A percentile compares a stretch with the other conserved stretches of the same genome.
These are phyloP conservation scores for Diutina scorzettiae DNA, from an alignment of 1,139 yeast species.

Conservation along the genomic window DNA sequence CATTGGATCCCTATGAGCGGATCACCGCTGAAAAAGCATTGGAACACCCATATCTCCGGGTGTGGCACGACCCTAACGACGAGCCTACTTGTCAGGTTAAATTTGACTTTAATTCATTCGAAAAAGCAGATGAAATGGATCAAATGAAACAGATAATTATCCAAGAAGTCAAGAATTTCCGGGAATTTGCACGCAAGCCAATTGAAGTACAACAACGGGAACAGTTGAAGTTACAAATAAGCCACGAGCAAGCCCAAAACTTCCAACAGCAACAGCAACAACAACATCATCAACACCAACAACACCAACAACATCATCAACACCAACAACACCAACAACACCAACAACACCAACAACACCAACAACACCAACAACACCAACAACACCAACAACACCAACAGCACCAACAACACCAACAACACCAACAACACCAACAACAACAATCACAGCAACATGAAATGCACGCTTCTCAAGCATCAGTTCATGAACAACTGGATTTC, in stretches of 20 bases:
- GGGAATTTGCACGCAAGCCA: slow-evolving; percentile 74
- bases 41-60: slow-evolving; percentile 54
- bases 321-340: slow-evolving; percentile 11
- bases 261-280: slow-evolving; percentile 12
- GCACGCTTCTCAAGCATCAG: slow-evolving; percentile 8
- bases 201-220: slow-evolving; percentile 51
- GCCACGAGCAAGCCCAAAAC: slow-evolving; percentile 21
- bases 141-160: slow-evolving; percentile 67
- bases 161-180: slow-evolving; percentile 69
- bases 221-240: slow-evolving; percentile 26
- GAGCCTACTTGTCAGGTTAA: slow-evolving; percentile 79
- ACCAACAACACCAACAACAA: slow-evolving; percentile 7
- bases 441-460: slow-evolving; percentile 8
- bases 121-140: slow-evolving; percentile 71
- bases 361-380: background rate
- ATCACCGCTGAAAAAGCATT: slow-evolving; percentile 52
- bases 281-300: slow-evolving; percentile 11
- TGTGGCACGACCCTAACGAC: slow-evolving; percentile 96
- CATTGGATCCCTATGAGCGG: slow-evolving; percentile 58
- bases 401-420: slow-evolving; percentile 4
- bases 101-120: slow-evolving; percentile 80
- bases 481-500: slow-evolving; percentile 6
- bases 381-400: slow-evolving; percentile 7
- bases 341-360: slow-evolving; percentile 9
- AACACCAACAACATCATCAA: slow-evolving; percentile 10